A percentile compares a stretch with the other conserved stretches of the same genome.
These are phyloP conservation scores for Tolypocladium inflatum DNA, from an alignment of 2,329 filamentous ascomycete species.

Conservation along the genomic window DNA sequence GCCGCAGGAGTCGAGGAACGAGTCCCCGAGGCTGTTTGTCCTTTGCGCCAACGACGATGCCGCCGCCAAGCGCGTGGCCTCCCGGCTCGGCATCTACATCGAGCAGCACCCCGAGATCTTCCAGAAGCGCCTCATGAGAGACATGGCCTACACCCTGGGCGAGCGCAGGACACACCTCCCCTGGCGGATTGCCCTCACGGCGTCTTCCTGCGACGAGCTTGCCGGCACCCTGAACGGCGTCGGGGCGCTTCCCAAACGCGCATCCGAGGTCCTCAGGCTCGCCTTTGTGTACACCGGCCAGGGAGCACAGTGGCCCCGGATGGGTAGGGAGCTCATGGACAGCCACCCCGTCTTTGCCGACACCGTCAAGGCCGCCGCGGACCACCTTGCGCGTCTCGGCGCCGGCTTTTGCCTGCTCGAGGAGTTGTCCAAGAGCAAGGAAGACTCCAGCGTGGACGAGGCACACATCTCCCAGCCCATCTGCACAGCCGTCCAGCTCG, in stretches of 20 bases:
- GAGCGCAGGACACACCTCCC: conserved; percentile 33
- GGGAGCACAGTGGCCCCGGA: conserved; percentile 26
- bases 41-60: conserved; percentile 28
- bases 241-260: conserved; percentile 6
- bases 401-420: conserved; percentile 25
- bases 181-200: conserved; percentile 33
- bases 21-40: conserved; percentile 28
- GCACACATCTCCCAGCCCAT: conserved; percentile 34
- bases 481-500: conserved; percentile 38
- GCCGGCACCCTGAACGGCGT: conserved; percentile 31
- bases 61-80: conserved; percentile 18
- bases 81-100: conserved; percentile 25
- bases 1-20: background rate
- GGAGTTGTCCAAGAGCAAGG: conserved; percentile 24
- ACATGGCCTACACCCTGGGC: conserved; percentile 38
- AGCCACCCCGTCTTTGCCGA: conserved; percentile 24
- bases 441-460: conserved; percentile 22
- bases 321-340: conserved; percentile 27
- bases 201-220: conserved; percentile 33
- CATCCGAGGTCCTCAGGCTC: conserved; percentile 10
- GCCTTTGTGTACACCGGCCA: conserved; percentile 30
- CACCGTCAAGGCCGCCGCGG: conserved; percentile 20
- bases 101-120: conserved; percentile 33
- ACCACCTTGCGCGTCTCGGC: conserved; percentile 22
- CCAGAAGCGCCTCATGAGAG: conserved; percentile 31